A percentile compares a stretch with the other conserved stretches of the same genome.
Evolutionary conservation across 306 rosid genomes (phyloP).

Genomic region (Gynostemma pentaphyllum): DNA sequence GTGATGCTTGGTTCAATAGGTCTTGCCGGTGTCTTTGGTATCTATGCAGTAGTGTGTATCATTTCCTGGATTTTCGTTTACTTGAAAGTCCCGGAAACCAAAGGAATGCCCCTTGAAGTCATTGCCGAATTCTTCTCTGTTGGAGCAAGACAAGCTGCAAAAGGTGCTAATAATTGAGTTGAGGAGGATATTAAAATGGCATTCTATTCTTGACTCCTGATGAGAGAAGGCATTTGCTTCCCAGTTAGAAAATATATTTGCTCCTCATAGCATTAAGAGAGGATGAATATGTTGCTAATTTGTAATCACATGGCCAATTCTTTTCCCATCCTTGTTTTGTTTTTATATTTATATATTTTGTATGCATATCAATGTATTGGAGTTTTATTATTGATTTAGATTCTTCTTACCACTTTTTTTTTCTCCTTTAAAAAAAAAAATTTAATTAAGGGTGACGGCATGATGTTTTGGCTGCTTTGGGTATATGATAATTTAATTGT

Average conservation of each 20-base stretch:
- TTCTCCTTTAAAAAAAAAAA: too few relatives aligned
- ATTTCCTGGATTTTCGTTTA: slow-evolving; percentile 56
- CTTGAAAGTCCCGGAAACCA: slow-evolving; percentile 79
- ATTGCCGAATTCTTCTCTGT: slow-evolving; percentile 67
- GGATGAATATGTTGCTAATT: not conserved
- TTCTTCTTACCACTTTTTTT: not conserved
- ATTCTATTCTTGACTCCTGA: not conserved
- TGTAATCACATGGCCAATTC: not conserved
- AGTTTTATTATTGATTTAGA: not conserved
- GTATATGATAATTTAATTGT: too few relatives aligned
- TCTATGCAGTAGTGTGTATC: slow-evolving; percentile 47
- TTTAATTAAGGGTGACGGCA: too few relatives aligned
- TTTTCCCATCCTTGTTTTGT: not conserved
- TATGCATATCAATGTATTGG: not conserved
- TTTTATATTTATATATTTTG: not conserved
- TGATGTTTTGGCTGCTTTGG: too few relatives aligned
- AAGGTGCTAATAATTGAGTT: slow-evolving; percentile 29
- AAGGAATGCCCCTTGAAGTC: slow-evolving; percentile 89
- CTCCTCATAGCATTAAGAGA: not conserved
- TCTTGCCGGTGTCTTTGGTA: slow-evolving; percentile 46
- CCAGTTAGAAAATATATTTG: not conserved
- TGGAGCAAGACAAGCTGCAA: slow-evolving; percentile 42
- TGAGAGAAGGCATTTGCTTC: not conserved
- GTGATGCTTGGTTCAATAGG: slow-evolving; percentile 47
- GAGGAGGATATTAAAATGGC: not conserved